A percentile compares a stretch with the other conserved stretches of the same genome.
Evolutionary conservation across 2,329 filamentous ascomycete genomes (phyloP).

Genomic region (Falciphora oryzae): DNA sequence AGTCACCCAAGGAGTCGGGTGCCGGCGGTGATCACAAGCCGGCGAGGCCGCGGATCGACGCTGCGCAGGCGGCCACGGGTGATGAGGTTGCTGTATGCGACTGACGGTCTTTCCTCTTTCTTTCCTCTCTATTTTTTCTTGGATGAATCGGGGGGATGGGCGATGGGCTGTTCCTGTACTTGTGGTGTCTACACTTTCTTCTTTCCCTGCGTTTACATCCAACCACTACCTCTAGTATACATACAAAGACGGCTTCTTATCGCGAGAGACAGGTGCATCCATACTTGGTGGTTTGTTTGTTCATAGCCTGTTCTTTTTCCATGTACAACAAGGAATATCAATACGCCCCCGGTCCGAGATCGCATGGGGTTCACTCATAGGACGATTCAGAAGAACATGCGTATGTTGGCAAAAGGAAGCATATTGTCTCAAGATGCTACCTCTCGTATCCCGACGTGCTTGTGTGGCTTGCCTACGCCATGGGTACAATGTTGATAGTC

Average conservation of each 20-base stretch:
- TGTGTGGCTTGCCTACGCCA: no score
- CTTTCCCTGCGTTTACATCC: not conserved
- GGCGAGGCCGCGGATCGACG: not conserved
- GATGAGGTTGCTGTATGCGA: constrained; percentile 12
- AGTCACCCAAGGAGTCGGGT: not conserved
- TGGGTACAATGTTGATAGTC: no score
- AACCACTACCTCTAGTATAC: not conserved
- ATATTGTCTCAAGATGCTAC: no score
- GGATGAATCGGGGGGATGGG: not conserved
- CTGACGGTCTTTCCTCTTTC: not conserved
- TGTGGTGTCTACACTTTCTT: not conserved
- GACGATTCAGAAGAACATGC: no score
- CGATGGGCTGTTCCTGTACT: not conserved
- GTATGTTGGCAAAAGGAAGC: no score
- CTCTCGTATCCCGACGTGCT: no score
- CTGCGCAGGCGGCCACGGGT: constrained; percentile 10
- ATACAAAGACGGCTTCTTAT: constrained; percentile 1
- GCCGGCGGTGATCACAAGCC: not conserved
- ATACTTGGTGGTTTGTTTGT: not conserved
- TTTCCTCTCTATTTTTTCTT: not conserved
- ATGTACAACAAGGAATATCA: not conserved
- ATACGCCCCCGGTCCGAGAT: no score
- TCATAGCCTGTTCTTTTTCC: not conserved
- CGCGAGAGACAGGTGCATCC: not conserved
- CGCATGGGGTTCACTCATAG: no score